Conservation (phyloP, 78 protist genomes). For the Planoprotostelium fungivorum region DNA sequence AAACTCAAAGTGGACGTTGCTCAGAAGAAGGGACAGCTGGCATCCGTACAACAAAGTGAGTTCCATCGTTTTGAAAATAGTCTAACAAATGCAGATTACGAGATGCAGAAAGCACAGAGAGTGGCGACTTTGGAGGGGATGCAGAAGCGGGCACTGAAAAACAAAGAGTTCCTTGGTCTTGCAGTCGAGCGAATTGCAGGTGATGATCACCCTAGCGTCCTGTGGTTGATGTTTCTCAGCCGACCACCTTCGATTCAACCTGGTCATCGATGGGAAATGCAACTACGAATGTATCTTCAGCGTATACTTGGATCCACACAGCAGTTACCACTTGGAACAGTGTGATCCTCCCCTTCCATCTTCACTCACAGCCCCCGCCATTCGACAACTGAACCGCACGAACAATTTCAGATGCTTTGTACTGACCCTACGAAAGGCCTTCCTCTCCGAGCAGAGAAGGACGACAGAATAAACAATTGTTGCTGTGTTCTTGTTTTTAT, state of each 20-base stretch:
- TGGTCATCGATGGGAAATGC: not conserved
- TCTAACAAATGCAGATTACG: not conserved
- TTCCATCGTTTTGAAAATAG: not conserved
- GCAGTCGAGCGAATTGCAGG: not conserved
- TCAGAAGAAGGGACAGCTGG: not conserved
- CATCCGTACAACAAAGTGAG: not conserved
- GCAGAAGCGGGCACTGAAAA: not conserved
- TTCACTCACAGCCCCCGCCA: not conserved
- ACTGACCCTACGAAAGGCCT: not conserved
- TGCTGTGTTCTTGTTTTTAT: not conserved
- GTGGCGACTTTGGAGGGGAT: not conserved
- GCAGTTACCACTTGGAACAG: not conserved
- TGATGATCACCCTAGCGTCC: not conserved
- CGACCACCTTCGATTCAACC: not conserved
- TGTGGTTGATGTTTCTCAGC: not conserved
- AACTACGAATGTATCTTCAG: not conserved
- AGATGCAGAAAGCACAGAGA: not conserved
- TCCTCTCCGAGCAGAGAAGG: not conserved
- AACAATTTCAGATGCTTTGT: not conserved
- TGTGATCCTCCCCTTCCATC: not conserved
- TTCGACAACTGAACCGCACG: not conserved
- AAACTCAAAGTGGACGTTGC: too few relatives aligned
- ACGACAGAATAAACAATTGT: too few relatives aligned
- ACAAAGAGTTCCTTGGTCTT: not conserved
- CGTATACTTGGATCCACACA: not conserved